Base-by-base conservation (phyloP, 306 rosid genomes). In the Cucurbita argyrosperma region DNA sequence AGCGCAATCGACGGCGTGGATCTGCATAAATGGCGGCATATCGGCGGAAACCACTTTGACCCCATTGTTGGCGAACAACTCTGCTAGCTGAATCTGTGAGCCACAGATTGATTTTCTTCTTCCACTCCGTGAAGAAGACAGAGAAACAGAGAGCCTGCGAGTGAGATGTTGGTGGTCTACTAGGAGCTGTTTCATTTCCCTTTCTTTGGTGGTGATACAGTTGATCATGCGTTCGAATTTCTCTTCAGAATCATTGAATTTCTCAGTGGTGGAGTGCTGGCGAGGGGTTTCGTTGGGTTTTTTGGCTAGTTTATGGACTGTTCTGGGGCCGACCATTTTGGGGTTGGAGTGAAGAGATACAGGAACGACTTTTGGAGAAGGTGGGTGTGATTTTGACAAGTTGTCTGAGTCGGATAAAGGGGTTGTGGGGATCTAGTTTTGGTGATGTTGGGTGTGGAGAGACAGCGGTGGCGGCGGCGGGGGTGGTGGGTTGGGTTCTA, bases 21-120 rank as follows among this genome's bases (percentile, higher is more conserved):
- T 88, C 97, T 94, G 99, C 99, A 94, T 94, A 84, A 94, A 85
- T 7, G 99, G 97, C 6, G 99, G 92, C 99, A 94, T 94, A 79
- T 94, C 96, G 77, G 80, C 92, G 51, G 97, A 85, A 58, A 88
- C 84, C 80, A 91, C 80, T 76, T 84, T 91, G 13, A 85, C 97
- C 0, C 96, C 98, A 79, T 87, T 88, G 80, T 82, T 80, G 19
- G 97, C 90, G 65, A 90, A 87, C 8, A 85, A 84, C 67, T 88
- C 96, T 0, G 82, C 80, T 51, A 90, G 76, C 71, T 88, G 86
- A 68, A 79, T 79, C 79, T 78, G 80, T 12, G 92, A 55, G 52
- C 83, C 97, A 60, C 80, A 62, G 15, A 83, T 61, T 4, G 98
- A 93, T 74, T 79, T 82, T 79, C 98, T 87, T 19, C 39, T 53